These are phyloP conservation scores for Primulina huaijiensis DNA, from an alignment of 257 asterid species.

Conservation along the genomic window DNA sequence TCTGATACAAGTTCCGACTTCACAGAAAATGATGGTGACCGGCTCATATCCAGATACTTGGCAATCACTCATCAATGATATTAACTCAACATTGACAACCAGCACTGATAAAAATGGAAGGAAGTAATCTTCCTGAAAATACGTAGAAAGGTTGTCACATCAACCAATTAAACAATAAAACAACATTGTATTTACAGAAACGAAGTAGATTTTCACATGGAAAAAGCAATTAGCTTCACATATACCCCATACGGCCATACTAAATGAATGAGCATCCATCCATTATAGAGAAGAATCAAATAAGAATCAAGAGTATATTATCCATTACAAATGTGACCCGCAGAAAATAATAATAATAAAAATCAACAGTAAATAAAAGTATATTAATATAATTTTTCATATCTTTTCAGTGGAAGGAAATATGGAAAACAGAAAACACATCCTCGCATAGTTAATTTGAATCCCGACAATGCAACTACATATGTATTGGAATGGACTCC, in stretches of 20 bases:
- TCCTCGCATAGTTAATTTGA: background rate
- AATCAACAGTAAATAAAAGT: background rate
- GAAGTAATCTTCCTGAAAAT: conserved; percentile 21
- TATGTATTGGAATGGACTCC: background rate
- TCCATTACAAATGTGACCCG: background rate
- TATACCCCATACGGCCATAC: conserved; percentile 1
- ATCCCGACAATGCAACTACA: background rate
- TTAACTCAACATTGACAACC: conserved; percentile 31
- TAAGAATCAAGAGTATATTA: conserved; percentile 11
- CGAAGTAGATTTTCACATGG: background rate
- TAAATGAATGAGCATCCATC: background rate
- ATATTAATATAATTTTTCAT: background rate
- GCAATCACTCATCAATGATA: conserved; percentile 35
- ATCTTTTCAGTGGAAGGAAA: conserved; percentile 3
- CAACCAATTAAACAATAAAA: conserved; percentile 17
- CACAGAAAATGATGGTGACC: conserved; percentile 79
- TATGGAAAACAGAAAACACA: background rate
- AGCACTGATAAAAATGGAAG: conserved; percentile 16
- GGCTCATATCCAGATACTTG: conserved; percentile 65
- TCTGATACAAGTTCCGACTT: conserved; percentile 64
- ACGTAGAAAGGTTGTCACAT: conserved; percentile 13
- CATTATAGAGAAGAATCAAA: conserved; percentile 11
- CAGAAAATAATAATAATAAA: too few species aligned
- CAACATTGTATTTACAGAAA: conserved; percentile 20
- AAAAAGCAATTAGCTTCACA: background rate